Percentiles rank a stretch among this genome's conserved stretches.
These are phyloP conservation scores for Tylopilus orsonianus DNA, from an alignment of 1,284 basidiomycete genomes.

Conservation along the genomic window DNA sequence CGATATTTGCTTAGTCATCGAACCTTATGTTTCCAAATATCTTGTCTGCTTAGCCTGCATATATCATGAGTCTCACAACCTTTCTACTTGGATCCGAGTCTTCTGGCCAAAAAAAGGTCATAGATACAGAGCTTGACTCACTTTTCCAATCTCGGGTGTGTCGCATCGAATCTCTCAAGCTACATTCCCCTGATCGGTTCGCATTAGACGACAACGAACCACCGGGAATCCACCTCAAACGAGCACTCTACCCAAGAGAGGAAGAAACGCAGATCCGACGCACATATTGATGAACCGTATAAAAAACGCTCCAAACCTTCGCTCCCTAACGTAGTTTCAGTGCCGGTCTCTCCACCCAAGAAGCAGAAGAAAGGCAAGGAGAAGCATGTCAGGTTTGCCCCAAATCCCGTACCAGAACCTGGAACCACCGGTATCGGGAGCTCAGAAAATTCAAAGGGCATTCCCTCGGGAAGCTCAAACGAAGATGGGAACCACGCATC, in stretches of 20 bases:
- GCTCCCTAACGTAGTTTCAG: conserved; percentile 8
- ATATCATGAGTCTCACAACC: conserved; percentile 30
- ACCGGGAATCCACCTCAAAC: conserved; percentile 3
- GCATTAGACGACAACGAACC: conserved; percentile 14
- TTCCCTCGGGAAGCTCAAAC: conserved; percentile 12
- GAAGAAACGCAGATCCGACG: conserved; percentile 24
- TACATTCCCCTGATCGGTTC: not conserved
- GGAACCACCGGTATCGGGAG: conserved; percentile 35
- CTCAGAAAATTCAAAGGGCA: conserved; percentile 4
- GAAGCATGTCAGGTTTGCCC: conserved; percentile 13
- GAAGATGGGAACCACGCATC: conserved; percentile 16
- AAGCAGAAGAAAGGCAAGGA: conserved; percentile 24
- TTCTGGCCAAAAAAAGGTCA: conserved; percentile 21
- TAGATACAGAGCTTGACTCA: conserved; percentile 31
- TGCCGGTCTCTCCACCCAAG: conserved; percentile 8
- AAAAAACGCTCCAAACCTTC: conserved; percentile 29
- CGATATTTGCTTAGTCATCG: conserved; percentile 11
- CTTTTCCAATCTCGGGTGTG: conserved; percentile 27
- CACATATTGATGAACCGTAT: conserved; percentile 15
- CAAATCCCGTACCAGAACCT: conserved; percentile 23
- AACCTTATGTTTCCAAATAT: not conserved
- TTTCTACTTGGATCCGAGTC: conserved; percentile 24
- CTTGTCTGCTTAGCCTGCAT: no score
- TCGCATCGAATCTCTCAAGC: not conserved
- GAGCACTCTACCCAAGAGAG: conserved; percentile 8